A percentile compares a stretch with the other conserved stretches of the same genome.
Evolutionary conservation across 2,329 filamentous ascomycete genomes (phyloP).

Genomic region (Colletotrichum spinosum): DNA sequence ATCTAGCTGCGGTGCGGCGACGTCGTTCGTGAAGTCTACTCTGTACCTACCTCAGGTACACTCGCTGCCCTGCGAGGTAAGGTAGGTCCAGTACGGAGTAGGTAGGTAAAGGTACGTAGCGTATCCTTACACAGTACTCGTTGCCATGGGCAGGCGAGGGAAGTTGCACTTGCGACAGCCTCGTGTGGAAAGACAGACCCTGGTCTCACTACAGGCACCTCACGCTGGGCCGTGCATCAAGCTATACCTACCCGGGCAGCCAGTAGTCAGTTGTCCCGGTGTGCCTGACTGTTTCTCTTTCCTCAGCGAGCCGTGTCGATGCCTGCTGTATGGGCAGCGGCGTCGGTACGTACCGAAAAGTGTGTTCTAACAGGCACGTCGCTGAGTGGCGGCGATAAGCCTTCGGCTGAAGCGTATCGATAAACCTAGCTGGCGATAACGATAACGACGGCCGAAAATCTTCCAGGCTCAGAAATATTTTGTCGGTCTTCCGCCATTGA

Average conservation of each 20-base stretch:
- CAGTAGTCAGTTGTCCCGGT: slow-evolving; percentile 34
- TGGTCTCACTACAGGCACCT: slow-evolving; percentile 10
- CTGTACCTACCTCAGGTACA: too few relatives aligned
- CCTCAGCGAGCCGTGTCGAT: slow-evolving; percentile 13
- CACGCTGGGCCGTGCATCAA: slow-evolving; percentile 30
- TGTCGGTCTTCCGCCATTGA: slow-evolving; percentile 18
- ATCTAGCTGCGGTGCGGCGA: slow-evolving; percentile 24
- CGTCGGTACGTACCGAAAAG: neutral
- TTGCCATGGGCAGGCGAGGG: slow-evolving; percentile 16
- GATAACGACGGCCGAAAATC: slow-evolving; percentile 18
- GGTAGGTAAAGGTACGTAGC: too few relatives aligned
- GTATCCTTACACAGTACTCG: too few relatives aligned
- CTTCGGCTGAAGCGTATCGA: neutral
- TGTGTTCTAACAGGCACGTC: too few relatives aligned
- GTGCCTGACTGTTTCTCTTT: slow-evolving; percentile 21
- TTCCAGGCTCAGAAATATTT: slow-evolving; percentile 33
- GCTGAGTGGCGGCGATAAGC: slow-evolving; percentile 11
- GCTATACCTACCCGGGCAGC: slow-evolving; percentile 23
- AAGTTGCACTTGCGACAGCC: slow-evolving; percentile 39
- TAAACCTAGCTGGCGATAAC: slow-evolving; percentile 9
- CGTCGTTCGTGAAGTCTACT: slow-evolving; percentile 17
- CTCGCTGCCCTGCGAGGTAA: too few relatives aligned
- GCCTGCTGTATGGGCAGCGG: slow-evolving; percentile 16
- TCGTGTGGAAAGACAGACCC: slow-evolving; percentile 33
- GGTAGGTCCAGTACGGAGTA: too few relatives aligned